phyloP scores from a whole-genome alignment of 176 grass and related monocot species.

The Lolium multiflorum region DNA sequence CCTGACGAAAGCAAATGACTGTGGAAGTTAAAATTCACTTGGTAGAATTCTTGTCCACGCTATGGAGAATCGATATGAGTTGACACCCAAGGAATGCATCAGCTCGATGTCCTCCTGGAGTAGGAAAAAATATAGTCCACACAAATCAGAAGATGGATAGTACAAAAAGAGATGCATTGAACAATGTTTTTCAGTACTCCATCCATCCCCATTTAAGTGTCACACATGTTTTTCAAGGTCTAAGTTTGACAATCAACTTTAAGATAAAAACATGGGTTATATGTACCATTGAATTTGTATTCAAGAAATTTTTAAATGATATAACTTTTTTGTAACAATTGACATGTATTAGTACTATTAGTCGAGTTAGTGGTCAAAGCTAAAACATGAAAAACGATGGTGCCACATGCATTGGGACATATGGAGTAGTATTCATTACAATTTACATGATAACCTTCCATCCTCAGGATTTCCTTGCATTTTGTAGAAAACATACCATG shows the following conservation, averaged over 20 bases:
- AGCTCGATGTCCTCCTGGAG: constrained; percentile 63
- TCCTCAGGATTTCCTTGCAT: not conserved
- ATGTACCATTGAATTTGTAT: too few relatives aligned
- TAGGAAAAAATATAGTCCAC: not conserved
- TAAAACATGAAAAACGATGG: too few relatives aligned
- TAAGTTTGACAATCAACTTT: too few relatives aligned
- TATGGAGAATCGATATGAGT: constrained; percentile 83
- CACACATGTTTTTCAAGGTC: too few relatives aligned
- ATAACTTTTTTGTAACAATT: too few relatives aligned
- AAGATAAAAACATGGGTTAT: too few relatives aligned
- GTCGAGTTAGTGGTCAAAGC: too few relatives aligned
- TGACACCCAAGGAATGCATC: constrained; percentile 64
- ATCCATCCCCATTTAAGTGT: too few relatives aligned
- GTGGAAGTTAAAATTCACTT: constrained; percentile 43
- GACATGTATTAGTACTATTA: too few relatives aligned
- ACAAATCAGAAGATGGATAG: not conserved
- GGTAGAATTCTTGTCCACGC: constrained; percentile 74
- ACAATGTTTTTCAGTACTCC: not conserved
- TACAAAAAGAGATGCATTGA: not conserved
- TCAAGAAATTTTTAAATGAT: too few relatives aligned
- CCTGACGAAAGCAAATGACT: not conserved
- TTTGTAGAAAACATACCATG: constrained; percentile 38
- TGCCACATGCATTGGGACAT: too few relatives aligned
- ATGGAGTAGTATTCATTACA: not conserved
- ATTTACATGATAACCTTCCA: not conserved